A percentile compares a stretch with the other conserved stretches of the same genome.
phyloP scores from a whole-genome alignment of 345 rosid genomes.

The Syzygium jambos region DNA sequence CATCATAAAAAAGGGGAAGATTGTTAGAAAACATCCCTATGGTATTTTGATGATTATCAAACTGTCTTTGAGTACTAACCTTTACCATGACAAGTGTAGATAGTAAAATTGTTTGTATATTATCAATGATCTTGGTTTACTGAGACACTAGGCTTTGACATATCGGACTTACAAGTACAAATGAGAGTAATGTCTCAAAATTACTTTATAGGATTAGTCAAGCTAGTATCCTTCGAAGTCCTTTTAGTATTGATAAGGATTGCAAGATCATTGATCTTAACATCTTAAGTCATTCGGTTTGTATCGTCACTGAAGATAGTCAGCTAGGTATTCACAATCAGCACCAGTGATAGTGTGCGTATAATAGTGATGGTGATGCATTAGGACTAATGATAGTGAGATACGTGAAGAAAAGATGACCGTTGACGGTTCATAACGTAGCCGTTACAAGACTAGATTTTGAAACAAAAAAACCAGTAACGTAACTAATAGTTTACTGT shows the following conservation, averaged over 20 bases:
- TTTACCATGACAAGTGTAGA: not conserved
- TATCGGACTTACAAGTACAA: not conserved
- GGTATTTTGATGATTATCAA: not conserved
- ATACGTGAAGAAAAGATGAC: no score
- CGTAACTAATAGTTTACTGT: no score
- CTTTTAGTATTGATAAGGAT: not conserved
- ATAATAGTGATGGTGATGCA: no score
- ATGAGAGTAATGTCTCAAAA: not conserved
- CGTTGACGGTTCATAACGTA: no score
- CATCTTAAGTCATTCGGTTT: no score
- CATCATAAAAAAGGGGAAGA: not conserved
- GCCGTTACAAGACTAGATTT: no score
- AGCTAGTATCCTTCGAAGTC: not conserved
- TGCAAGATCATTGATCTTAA: no score
- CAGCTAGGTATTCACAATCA: no score
- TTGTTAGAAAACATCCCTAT: not conserved
- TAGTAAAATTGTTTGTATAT: not conserved
- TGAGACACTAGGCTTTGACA: not conserved
- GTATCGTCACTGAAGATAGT: no score
- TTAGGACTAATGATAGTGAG: no score
- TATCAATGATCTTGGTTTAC: not conserved
- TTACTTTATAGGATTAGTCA: not conserved
- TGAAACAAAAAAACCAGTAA: no score
- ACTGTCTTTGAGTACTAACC: not conserved
- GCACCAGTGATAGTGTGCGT: no score